These are phyloP conservation scores for Penicillium paneum DNA, from an alignment of 2,329 filamentous ascomycete species.

Conservation along the genomic window DNA sequence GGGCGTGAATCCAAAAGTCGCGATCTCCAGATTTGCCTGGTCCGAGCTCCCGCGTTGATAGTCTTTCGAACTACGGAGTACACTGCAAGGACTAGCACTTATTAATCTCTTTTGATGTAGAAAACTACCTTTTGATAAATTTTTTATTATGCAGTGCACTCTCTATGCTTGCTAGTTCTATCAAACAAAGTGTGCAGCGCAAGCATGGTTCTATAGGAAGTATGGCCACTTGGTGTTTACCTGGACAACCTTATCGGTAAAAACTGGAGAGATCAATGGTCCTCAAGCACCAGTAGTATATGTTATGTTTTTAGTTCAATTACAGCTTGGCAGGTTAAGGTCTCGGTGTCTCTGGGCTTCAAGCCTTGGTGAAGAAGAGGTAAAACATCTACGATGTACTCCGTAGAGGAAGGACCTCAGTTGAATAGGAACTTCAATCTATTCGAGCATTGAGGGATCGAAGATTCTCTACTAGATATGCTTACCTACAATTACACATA, in stretches of 20 bases:
- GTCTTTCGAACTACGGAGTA: constrained; percentile 4
- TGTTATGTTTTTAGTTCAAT: neutral
- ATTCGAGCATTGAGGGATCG: neutral
- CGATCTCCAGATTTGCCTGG: constrained; percentile 37
- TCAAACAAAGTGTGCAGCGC: neutral
- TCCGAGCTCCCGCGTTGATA: constrained; percentile 33
- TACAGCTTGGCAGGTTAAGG: neutral
- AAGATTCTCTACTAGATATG: neutral
- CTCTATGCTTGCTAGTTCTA: neutral
- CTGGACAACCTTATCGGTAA: neutral
- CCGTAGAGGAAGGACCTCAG: no score
- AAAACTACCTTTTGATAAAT: neutral
- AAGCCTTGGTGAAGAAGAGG: neutral
- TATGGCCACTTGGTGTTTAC: neutral
- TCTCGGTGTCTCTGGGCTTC: neutral
- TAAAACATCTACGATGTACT: no score
- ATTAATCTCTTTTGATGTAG: neutral
- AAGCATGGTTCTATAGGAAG: neutral
- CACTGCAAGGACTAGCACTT: neutral
- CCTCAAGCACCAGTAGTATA: neutral
- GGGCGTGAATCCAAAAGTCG: constrained; percentile 34
- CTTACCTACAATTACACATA: neutral
- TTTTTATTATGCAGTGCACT: neutral
- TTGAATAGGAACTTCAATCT: neutral
- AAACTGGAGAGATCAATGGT: neutral